Evolutionary conservation across 805 yeast species (phyloP), one percentile per base, ranked within the genome.

Genomic region (Wickerhamomyces alni): DNA sequence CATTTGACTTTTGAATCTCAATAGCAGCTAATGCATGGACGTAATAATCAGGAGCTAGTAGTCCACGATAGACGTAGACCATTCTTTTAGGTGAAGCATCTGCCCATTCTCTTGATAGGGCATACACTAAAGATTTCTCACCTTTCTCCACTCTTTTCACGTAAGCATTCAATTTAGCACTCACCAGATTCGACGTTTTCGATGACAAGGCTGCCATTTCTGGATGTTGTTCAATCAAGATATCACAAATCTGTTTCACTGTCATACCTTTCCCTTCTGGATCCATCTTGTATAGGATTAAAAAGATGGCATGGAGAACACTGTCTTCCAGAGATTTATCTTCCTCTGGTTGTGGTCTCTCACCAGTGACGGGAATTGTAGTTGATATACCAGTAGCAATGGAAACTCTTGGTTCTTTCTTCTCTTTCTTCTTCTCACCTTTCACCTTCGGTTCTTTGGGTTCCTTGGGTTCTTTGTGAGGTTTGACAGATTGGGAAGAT

Each of bases 31-130:
- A 74, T 8, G 85, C 91, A 55, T 80, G 86, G 30, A 77, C 62
- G 50, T 80, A 81, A 61, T 81, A 85, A 56, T 84, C 89, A n/a
- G 77, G 70, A 24, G 91, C 75, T 45, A 85, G 66, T 22, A 82
- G 63, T 29, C 94, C 95, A 53, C 93, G 76, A 59, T 85, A 85
- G 36, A 83, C 88, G 54, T 85, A 85, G 21, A 85, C 88, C 95
- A 85, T 85, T 66, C 95, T 72, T 54, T 85, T 81, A 37, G 95
- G 95, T 2, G 87, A 79, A 15, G 91, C 87, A 59, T 84, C 91
- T 3, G 94, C 91, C 95, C 95, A 85, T 59, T 85, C 93, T 63
- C 95, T 75, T 1, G 87, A 80, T 32, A 85, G 63, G 16, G 91
- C 87, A 59, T 85, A 85, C 41, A 74, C 73, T 52, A 85, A 68